Conservation (phyloP, 2,329 filamentous ascomycete genomes). For the Curvularia eragrostidis region DNA sequence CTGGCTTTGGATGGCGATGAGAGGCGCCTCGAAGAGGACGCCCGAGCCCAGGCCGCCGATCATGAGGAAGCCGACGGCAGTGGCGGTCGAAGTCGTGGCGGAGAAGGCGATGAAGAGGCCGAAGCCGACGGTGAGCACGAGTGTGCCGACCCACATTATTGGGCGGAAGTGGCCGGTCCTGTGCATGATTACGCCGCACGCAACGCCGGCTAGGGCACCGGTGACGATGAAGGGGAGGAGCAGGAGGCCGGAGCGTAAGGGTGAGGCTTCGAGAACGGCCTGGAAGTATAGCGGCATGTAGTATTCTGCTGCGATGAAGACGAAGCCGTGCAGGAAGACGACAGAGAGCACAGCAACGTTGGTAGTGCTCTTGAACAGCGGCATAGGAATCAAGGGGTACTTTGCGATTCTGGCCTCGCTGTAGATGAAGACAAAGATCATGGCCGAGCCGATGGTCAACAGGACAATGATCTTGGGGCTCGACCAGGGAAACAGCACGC, state of each 20-base stretch:
- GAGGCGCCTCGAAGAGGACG: slow-evolving; percentile 61
- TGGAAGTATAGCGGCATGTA: slow-evolving; percentile 79
- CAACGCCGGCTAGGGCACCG: slow-evolving; percentile 55
- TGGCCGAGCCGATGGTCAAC: slow-evolving; percentile 58
- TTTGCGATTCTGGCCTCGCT: slow-evolving; percentile 69
- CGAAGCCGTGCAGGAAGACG: slow-evolving; percentile 58
- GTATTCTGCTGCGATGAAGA: slow-evolving; percentile 65
- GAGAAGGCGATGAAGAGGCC: slow-evolving; percentile 46
- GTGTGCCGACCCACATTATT: slow-evolving; percentile 45
- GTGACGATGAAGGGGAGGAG: slow-evolving; percentile 65
- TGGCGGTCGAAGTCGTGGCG: slow-evolving; percentile 33
- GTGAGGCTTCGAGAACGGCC: slow-evolving; percentile 66
- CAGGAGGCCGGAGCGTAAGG: slow-evolving; percentile 66
- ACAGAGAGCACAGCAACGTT: slow-evolving; percentile 65
- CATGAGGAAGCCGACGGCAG: slow-evolving; percentile 58
- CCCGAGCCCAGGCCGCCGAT: slow-evolving; percentile 60
- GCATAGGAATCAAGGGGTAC: slow-evolving; percentile 72
- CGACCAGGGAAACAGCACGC: slow-evolving; percentile 60
- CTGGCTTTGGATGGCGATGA: slow-evolving; percentile 63
- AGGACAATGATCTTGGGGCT: slow-evolving; percentile 63
- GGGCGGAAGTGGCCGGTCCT: slow-evolving; percentile 54
- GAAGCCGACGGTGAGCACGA: slow-evolving; percentile 43
- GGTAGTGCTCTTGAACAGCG: slow-evolving; percentile 63
- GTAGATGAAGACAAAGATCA: slow-evolving; percentile 62
- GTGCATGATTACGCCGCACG: slow-evolving; percentile 57